Evolutionary conservation across 495 filamentous ascomycete species (phyloP).

Genomic region (Talaromyces ruber): DNA sequence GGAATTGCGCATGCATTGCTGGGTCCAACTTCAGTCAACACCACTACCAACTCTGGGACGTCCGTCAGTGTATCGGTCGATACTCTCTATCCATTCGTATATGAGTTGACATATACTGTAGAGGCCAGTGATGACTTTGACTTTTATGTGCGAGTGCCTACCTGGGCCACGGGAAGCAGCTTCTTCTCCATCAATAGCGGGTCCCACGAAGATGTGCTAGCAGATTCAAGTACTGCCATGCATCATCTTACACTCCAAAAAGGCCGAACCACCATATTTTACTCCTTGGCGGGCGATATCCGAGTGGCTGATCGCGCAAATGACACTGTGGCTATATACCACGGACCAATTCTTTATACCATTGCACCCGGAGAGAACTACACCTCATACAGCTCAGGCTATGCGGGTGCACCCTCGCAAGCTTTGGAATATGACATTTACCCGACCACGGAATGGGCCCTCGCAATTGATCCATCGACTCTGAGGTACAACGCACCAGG

Average conservation of each 20-base stretch:
- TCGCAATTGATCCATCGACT: constrained; percentile 16
- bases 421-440: constrained; percentile 6
- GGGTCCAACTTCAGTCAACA: constrained; percentile 7
- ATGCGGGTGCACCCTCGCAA: constrained; percentile 11
- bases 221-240: constrained; percentile 19
- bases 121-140: constrained; percentile 26
- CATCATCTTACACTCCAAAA: constrained; percentile 10
- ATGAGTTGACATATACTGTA: constrained; percentile 39
- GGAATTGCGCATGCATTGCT: constrained; percentile 11
- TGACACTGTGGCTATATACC: constrained; percentile 44
- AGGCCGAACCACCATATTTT: constrained; percentile 14
- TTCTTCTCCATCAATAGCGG: constrained; percentile 11
- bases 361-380: constrained; percentile 30
- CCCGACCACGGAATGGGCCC: constrained; percentile 11
- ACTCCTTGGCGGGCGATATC: constrained; percentile 16
- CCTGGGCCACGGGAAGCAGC: constrained; percentile 30
- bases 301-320: constrained; percentile 34
- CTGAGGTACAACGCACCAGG: constrained; percentile 10
- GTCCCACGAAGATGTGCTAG: not conserved
- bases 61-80: constrained; percentile 16
- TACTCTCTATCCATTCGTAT: constrained; percentile 47
- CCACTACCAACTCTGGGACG: not conserved
- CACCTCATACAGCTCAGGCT: constrained; percentile 13
- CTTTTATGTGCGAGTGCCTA: constrained; percentile 42
- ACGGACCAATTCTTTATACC: constrained; percentile 47